These are phyloP conservation scores for Platismatia glauca DNA, from an alignment of 495 filamentous ascomycete species.

Conservation along the genomic window DNA sequence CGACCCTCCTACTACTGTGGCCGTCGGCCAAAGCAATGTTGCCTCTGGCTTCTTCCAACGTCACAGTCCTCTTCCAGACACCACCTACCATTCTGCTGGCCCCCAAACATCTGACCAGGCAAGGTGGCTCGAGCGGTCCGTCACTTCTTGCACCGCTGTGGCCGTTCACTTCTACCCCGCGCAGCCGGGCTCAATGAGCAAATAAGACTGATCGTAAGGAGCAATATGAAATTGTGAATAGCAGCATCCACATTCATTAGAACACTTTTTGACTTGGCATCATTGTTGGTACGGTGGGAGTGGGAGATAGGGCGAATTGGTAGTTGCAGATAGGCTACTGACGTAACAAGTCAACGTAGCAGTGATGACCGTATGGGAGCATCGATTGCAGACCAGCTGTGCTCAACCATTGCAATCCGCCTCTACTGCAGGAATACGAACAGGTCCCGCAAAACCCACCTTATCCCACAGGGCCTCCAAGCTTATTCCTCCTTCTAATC, in stretches of 20 bases:
- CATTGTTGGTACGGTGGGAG: not conserved
- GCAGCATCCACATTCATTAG: not conserved
- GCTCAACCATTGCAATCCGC: too few species aligned
- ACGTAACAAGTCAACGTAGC: not conserved
- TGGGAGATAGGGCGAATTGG: too few species aligned
- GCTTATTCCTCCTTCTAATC: constrained; percentile 55
- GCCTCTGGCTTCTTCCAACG: not conserved
- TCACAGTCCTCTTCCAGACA: too few species aligned
- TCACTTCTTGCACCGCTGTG: too few species aligned
- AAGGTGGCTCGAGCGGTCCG: too few species aligned
- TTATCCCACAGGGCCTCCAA: constrained; percentile 24
- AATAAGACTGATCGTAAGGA: not conserved
- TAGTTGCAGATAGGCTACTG: too few species aligned
- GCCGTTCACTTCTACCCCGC: too few species aligned
- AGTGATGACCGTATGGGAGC: not conserved
- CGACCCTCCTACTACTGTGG: too few species aligned
- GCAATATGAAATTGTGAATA: not conserved
- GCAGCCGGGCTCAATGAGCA: too few species aligned
- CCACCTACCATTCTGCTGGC: too few species aligned
- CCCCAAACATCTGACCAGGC: too few species aligned
- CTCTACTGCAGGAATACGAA: not conserved
- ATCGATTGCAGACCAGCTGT: not conserved
- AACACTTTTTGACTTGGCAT: not conserved
- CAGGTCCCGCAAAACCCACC: not conserved
- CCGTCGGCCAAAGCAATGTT: too few species aligned